These are phyloP conservation scores for Blastocystis sp. DNA, from an alignment of 352 stramenopile genomes.

Conservation along the genomic window DNA sequence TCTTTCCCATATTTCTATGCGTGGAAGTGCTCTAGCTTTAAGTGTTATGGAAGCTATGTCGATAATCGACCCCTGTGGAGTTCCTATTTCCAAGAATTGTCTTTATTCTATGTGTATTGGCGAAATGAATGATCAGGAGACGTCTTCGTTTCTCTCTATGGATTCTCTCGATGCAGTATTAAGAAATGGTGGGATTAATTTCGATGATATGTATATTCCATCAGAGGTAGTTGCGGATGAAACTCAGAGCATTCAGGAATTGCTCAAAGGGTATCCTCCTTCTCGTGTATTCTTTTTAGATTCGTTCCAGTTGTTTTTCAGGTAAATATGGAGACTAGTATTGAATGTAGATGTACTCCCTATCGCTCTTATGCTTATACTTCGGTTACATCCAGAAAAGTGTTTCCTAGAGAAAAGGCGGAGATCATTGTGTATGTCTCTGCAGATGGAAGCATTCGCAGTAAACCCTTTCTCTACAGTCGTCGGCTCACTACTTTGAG, in stretches of 20 bases:
- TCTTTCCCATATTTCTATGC: background rate
- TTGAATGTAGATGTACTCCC: background rate
- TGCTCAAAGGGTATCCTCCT: background rate
- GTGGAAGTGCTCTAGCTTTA: background rate
- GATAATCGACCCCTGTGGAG: background rate
- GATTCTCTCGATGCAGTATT: background rate
- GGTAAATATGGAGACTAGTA: background rate
- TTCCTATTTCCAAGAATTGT: background rate
- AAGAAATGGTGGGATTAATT: background rate
- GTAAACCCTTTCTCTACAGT: background rate
- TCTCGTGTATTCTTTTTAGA: background rate
- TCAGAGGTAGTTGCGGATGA: background rate
- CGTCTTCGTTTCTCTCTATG: background rate
- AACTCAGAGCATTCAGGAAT: background rate
- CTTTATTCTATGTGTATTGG: background rate
- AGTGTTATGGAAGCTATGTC: background rate
- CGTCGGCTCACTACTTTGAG: background rate
- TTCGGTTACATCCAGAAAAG: background rate
- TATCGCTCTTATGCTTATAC: background rate
- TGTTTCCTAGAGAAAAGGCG: background rate
- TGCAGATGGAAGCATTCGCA: background rate
- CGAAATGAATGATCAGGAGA: background rate
- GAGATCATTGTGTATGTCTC: background rate
- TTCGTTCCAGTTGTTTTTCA: conserved; percentile 7
- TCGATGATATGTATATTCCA: background rate